Evolutionary conservation across 1,284 basidiomycete species (phyloP).

Genomic region (Trichosporon coremiiforme): DNA sequence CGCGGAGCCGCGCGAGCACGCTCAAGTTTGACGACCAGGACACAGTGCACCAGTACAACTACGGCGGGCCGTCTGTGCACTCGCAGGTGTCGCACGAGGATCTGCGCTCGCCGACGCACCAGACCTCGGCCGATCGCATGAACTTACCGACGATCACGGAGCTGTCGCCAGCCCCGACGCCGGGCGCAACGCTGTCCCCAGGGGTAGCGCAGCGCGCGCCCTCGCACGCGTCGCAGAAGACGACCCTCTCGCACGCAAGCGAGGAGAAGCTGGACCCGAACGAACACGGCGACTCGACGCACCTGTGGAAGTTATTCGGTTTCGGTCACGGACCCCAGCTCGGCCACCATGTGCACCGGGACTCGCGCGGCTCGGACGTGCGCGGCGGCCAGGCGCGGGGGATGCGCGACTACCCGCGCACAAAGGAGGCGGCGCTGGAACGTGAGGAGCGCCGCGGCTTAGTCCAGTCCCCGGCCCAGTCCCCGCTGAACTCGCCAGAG

Average conservation of each 20-base stretch:
- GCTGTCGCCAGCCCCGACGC: conserved; percentile 29
- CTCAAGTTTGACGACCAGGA: conserved; percentile 54
- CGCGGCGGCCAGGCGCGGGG: conserved; percentile 40
- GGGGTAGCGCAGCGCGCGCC: not conserved
- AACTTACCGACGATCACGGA: conserved; percentile 30
- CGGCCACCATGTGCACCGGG: not conserved
- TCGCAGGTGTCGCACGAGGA: conserved; percentile 35
- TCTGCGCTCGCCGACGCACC: conserved; percentile 9
- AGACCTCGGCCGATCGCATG: not conserved
- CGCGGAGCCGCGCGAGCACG: conserved; percentile 31
- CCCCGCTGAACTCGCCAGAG: conserved; percentile 10
- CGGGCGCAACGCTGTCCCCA: not conserved
- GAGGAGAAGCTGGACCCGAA: conserved; percentile 14
- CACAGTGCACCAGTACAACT: conserved; percentile 54
- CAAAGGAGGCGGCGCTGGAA: conserved; percentile 35
- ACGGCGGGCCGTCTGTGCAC: conserved; percentile 39
- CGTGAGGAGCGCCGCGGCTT: conserved; percentile 42
- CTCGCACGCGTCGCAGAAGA: conserved; percentile 12
- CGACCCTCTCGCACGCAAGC: not conserved
- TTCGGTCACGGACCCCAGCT: not conserved
- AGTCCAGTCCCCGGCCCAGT: conserved; percentile 29
- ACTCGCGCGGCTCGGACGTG: conserved; percentile 1
- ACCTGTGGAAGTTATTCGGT: conserved; percentile 8
- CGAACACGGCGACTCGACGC: conserved; percentile 10
- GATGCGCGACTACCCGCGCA: conserved; percentile 44